phyloP scores from a whole-genome alignment of 139 green algal species.

The Micractinium sp. region DNA sequence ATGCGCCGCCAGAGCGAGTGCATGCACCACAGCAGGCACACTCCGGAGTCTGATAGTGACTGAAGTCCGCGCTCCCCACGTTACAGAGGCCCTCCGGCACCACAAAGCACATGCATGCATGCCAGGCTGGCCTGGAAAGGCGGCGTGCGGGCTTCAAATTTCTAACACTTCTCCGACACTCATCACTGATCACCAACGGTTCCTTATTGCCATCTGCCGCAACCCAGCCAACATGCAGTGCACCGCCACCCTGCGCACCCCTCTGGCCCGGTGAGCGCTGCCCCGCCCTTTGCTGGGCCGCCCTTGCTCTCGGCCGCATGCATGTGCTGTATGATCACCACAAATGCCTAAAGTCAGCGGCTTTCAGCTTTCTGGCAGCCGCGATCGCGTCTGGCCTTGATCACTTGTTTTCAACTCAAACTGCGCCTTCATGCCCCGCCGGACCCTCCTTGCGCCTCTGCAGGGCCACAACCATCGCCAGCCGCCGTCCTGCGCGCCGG shows the following conservation, averaged over 20 bases:
- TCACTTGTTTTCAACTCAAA: not conserved
- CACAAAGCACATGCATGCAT: no score
- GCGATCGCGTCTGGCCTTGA: not conserved
- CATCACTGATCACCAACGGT: no score
- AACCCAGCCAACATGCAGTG: not conserved
- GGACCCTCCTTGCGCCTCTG: not conserved
- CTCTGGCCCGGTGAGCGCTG: slow-evolving; percentile 2
- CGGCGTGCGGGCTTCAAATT: no score
- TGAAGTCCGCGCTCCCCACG: no score
- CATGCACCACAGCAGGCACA: no score
- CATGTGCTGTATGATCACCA: not conserved
- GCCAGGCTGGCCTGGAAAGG: no score
- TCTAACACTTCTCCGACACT: no score
- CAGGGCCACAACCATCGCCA: not conserved
- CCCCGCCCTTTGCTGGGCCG: not conserved
- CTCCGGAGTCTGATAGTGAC: no score
- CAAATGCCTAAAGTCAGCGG: not conserved
- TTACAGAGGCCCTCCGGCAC: no score
- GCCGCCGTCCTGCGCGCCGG: not conserved
- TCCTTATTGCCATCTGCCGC: not conserved
- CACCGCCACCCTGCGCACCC: not conserved
- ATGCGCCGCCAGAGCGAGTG: no score
- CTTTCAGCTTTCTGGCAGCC: not conserved
- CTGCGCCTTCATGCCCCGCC: not conserved
- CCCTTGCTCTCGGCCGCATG: no score